A percentile compares a stretch with the other conserved stretches of the same genome.
Conservation (phyloP, 2,329 filamentous ascomycete species). For the Sporothrix sp. region DNA sequence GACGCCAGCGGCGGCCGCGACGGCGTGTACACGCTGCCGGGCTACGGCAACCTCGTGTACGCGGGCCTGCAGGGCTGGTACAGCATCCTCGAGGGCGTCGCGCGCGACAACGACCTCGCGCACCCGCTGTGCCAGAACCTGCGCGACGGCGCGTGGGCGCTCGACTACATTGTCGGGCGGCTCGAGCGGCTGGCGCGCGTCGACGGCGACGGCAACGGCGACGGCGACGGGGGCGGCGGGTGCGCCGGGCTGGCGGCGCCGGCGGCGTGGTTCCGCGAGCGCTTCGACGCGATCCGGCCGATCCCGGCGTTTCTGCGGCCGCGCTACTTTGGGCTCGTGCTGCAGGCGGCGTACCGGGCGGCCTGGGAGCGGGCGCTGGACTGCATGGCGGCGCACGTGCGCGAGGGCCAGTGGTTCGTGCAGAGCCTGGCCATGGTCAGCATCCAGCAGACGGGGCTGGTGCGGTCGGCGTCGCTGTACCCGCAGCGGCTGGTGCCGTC, state of each 20-base stretch:
- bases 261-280: constrained; percentile 68
- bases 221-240: too few species aligned
- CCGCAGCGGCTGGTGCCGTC: constrained; percentile 76
- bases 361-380: constrained; percentile 69
- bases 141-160: constrained; percentile 79
- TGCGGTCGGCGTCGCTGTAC: constrained; percentile 85
- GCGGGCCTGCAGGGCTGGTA: constrained; percentile 98
- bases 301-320: constrained; percentile 86
- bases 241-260: constrained; percentile 58
- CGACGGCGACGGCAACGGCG: constrained; percentile 48
- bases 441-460: constrained; percentile 78
- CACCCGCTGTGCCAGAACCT: constrained; percentile 92
- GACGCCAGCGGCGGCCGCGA: constrained; percentile 70
- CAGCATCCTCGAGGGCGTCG: constrained; percentile 78
- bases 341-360: constrained; percentile 80
- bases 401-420: constrained; percentile 76
- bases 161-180: constrained; percentile 77
- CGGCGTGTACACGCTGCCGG: constrained; percentile 82
- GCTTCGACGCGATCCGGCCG: constrained; percentile 75
- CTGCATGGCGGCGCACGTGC: constrained; percentile 68
- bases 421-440: constrained; percentile 86
- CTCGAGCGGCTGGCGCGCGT: constrained; percentile 62
- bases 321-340: constrained; percentile 81
- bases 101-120: constrained; percentile 80
- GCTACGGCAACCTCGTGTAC: constrained; percentile 77